phyloP scores from a whole-genome alignment of 1,284 basidiomycete species.

The Ustanciosporium gigantosporum region DNA sequence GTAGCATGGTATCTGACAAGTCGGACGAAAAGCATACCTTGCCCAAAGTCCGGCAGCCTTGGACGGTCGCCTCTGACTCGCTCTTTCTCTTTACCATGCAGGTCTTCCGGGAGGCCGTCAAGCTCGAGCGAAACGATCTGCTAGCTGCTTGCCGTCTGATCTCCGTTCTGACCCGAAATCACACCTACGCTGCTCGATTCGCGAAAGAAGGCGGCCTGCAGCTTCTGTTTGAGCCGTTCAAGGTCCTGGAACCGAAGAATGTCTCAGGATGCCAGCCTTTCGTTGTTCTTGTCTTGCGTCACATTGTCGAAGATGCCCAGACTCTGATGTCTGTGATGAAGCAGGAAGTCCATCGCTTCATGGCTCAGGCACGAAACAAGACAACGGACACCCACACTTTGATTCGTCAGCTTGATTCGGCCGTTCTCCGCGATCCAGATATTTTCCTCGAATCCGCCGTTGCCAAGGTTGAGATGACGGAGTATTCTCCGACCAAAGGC shows the following conservation, averaged over 20 bases:
- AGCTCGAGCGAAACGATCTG: conserved; percentile 37
- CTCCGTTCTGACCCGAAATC: conserved; percentile 46
- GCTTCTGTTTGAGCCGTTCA: conserved; percentile 50
- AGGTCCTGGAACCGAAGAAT: conserved; percentile 25
- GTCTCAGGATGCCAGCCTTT: conserved; percentile 73
- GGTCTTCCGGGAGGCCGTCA: conserved; percentile 58
- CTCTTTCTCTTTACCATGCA: conserved; percentile 36
- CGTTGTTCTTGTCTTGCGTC: conserved; percentile 83
- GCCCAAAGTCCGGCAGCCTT: conserved; percentile 5
- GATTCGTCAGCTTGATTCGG: conserved; percentile 76
- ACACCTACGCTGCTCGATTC: conserved; percentile 28
- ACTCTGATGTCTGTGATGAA: conserved; percentile 76
- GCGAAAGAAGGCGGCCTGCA: conserved; percentile 39
- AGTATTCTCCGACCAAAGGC: conserved; percentile 40
- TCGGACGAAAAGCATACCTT: not conserved
- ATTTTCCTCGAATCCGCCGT: conserved; percentile 72
- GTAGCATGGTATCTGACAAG: not conserved
- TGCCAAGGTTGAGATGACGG: conserved; percentile 47
- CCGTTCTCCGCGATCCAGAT: conserved; percentile 78
- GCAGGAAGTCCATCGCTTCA: conserved; percentile 69
- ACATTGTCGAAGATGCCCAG: conserved; percentile 78
- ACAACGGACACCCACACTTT: conserved; percentile 73
- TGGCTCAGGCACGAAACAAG: conserved; percentile 57
- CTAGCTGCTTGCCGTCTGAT: conserved; percentile 53
- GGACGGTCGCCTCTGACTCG: conserved; percentile 49